These are phyloP conservation scores for Penicillium turbatum DNA, from an alignment of 495 filamentous ascomycete genomes.

Conservation along the genomic window DNA sequence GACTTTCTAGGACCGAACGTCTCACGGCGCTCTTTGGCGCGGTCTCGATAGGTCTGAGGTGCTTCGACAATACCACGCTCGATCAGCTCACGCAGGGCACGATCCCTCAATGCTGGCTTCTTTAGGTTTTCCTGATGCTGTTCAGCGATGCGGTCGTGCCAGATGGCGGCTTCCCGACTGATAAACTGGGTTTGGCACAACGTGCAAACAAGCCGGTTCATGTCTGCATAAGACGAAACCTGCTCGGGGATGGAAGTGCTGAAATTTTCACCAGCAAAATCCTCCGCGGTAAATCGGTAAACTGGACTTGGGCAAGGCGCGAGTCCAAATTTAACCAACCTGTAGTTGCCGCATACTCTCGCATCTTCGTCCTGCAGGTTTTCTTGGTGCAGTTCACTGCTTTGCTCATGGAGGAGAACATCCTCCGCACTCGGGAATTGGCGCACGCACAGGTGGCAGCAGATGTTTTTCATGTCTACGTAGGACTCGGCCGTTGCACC, in stretches of 20 bases:
- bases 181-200: not conserved
- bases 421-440: conserved; percentile 63
- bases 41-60: conserved; percentile 48
- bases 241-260: not conserved
- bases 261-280: not conserved
- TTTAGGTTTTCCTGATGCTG: conserved; percentile 13
- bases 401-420: conserved; percentile 71
- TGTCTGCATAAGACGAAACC: not conserved
- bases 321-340: not conserved
- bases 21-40: conserved; percentile 75
- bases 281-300: not conserved
- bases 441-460: conserved; percentile 73
- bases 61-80: conserved; percentile 42
- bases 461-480: conserved; percentile 63
- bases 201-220: not conserved
- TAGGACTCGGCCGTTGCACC: conserved; percentile 50
- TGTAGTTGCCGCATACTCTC: not conserved
- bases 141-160: not conserved
- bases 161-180: not conserved
- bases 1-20: conserved; percentile 58
- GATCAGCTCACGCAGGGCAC: conserved; percentile 55
- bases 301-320: not conserved
- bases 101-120: conserved; percentile 37
- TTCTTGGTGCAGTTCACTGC: conserved; percentile 66
- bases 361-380: conserved; percentile 59